phyloP scores from a whole-genome alignment of 73 alveolate genomes.

The Diophrys appendiculata region DNA sequence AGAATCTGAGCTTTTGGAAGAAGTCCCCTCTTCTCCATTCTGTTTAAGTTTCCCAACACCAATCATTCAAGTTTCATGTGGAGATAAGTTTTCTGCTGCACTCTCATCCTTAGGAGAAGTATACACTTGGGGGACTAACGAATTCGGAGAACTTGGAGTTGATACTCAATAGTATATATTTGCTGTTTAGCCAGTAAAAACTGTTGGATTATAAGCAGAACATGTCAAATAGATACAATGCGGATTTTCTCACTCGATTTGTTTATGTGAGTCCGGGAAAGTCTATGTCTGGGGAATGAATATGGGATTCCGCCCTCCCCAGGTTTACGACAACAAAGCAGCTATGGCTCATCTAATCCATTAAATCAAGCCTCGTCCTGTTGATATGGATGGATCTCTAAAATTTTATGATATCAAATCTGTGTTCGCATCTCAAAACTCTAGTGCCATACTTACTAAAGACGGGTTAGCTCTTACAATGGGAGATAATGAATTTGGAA shows the following conservation, averaged over 20 bases:
- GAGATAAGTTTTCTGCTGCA: constrained; percentile 78
- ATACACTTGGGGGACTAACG: constrained; percentile 87
- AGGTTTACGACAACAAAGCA: background rate
- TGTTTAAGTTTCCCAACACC: background rate
- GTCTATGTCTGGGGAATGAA: background rate
- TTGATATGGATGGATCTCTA: background rate
- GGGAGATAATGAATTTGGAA: background rate
- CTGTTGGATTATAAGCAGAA: background rate
- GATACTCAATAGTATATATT: constrained; percentile 11
- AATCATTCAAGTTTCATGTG: constrained; percentile 20
- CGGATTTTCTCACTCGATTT: background rate
- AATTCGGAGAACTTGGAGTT: constrained; percentile 84
- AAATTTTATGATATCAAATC: background rate
- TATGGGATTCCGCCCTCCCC: background rate
- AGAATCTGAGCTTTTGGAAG: background rate
- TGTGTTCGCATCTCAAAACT: background rate
- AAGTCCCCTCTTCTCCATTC: background rate
- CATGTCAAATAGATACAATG: background rate
- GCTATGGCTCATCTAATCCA: background rate
- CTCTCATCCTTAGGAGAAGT: constrained; percentile 66
- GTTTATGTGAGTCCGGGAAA: background rate
- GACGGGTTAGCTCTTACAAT: background rate
- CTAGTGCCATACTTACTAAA: background rate
- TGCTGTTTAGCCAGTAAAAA: background rate
- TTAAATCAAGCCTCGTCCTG: background rate